phyloP scores from a whole-genome alignment of 352 stramenopile genomes.

The Phytophthora quininea region DNA sequence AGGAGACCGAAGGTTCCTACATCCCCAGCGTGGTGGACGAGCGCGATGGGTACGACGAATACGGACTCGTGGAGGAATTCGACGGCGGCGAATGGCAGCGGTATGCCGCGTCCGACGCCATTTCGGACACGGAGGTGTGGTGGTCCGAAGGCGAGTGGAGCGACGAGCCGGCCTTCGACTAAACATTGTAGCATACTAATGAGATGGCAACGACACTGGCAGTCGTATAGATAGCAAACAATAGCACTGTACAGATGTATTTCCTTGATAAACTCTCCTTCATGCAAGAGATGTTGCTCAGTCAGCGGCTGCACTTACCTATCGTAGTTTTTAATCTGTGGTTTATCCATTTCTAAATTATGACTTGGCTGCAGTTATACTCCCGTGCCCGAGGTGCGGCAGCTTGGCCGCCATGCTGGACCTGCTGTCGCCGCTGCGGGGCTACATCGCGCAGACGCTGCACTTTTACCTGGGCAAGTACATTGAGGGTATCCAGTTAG shows the following conservation, averaged over 20 bases:
- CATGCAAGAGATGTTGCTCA: too few relatives aligned
- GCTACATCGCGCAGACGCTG: conserved; percentile 88
- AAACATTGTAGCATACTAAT: conserved; percentile 2
- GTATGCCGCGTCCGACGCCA: conserved; percentile 25
- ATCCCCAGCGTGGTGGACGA: conserved; percentile 26
- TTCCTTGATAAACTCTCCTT: too few relatives aligned
- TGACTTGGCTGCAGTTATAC: too few relatives aligned
- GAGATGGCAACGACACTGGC: not conserved
- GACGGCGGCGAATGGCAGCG: conserved; percentile 26
- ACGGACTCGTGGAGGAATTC: conserved; percentile 36
- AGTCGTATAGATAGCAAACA: not conserved
- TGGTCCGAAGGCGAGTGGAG: conserved; percentile 39
- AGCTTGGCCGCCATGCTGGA: conserved; percentile 63
- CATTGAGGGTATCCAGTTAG: conserved; percentile 89
- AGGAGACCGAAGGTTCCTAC: conserved; percentile 5
- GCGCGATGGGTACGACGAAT: conserved; percentile 42
- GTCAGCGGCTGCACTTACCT: too few relatives aligned
- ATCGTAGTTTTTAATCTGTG: too few relatives aligned
- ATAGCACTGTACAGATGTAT: too few relatives aligned
- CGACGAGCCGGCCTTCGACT: conserved; percentile 26
- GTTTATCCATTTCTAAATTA: too few relatives aligned
- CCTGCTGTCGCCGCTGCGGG: conserved; percentile 83
- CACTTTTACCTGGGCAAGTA: conserved; percentile 92
- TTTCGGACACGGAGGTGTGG: conserved; percentile 33
- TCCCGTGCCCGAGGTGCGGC: too few relatives aligned